These are phyloP conservation scores for Grigorovia jiainica DNA, from an alignment of 805 yeast genomes.

Conservation along the genomic window DNA sequence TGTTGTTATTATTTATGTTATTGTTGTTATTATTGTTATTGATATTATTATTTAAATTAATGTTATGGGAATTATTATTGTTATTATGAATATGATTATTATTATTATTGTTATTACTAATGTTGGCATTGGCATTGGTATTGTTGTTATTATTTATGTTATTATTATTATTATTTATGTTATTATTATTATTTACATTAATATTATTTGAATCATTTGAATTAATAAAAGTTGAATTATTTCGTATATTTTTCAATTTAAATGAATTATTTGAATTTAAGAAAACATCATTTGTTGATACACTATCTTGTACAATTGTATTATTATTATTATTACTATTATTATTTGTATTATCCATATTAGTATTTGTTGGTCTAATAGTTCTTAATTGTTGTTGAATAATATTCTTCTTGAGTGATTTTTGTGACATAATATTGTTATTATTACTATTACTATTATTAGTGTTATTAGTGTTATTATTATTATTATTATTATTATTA, in stretches of 20 bases:
- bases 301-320: slow-evolving; percentile 51
- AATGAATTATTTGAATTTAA: slow-evolving; percentile 22
- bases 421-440: neutral
- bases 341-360: neutral
- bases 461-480: neutral
- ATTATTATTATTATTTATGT: neutral
- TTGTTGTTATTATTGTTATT: neutral
- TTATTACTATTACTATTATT: neutral
- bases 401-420: slow-evolving; percentile 1
- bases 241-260: neutral
- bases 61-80: neutral
- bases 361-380: neutral
- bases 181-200: neutral
- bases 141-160: neutral
- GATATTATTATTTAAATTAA: slow-evolving; percentile 21
- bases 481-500: neutral
- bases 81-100: neutral
- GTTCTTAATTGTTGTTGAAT: slow-evolving; percentile 5
- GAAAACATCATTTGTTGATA: slow-evolving; percentile 88
- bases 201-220: neutral
- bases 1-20: slow-evolving; percentile 13
- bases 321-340: neutral
- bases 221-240: neutral
- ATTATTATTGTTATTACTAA: neutral
- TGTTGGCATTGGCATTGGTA: neutral